phyloP scores from a whole-genome alignment of 352 stramenopile genomes.

The Globisporangium orthogonon region DNA sequence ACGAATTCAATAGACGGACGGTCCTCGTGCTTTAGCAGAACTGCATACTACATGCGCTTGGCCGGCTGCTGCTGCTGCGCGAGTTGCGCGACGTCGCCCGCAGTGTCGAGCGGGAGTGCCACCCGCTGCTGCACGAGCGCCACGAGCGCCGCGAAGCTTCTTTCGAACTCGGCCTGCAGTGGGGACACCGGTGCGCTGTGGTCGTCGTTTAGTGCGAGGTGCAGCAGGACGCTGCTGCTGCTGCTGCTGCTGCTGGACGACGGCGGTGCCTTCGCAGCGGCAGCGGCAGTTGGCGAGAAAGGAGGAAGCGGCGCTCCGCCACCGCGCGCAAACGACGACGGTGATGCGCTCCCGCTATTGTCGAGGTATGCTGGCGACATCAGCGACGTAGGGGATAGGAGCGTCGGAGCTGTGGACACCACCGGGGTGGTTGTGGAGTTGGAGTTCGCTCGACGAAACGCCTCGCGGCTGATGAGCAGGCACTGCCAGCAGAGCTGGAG shows the following conservation, averaged over 20 bases:
- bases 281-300: background rate
- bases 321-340: background rate
- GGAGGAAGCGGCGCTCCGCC: background rate
- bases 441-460: constrained; percentile 29
- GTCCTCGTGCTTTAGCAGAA: no score
- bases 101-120: constrained; percentile 20
- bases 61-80: background rate
- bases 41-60: no score
- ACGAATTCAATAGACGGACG: no score
- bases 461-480: constrained; percentile 52
- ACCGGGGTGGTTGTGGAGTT: constrained; percentile 4
- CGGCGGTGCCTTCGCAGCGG: background rate
- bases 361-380: background rate
- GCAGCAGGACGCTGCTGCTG: background rate
- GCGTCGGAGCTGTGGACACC: background rate
- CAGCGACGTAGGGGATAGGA: background rate
- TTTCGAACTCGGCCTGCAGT: constrained; percentile 67
- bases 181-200: constrained; percentile 25
- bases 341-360: background rate
- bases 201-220: background rate
- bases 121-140: constrained; percentile 32
- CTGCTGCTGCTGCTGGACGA: background rate
- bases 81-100: constrained; percentile 20
- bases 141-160: constrained; percentile 49
- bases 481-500: constrained; percentile 45